Evolutionary conservation across 345 rosid species (phyloP).

Genomic region (Pistacia atlantica): DNA sequence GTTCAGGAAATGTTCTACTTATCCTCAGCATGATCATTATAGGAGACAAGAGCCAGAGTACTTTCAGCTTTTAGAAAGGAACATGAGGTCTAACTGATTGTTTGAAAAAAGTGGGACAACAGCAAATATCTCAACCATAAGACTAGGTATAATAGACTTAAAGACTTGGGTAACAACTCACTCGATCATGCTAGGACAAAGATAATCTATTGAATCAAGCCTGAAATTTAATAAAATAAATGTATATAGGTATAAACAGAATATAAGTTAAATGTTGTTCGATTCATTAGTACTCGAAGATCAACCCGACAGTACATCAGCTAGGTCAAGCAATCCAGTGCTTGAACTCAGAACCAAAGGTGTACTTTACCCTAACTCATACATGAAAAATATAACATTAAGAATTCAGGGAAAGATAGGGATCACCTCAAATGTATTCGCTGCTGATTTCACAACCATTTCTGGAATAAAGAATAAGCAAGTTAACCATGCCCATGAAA

Average conservation of each 20-base stretch:
- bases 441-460: slow-evolving; percentile 77
- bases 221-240: not conserved
- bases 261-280: not conserved
- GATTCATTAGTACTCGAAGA: not conserved
- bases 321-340: not conserved
- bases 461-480: slow-evolving; percentile 95
- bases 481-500: slow-evolving; percentile 99
- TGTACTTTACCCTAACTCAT: not conserved
- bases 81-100: not conserved
- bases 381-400: not conserved
- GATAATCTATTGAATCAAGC: not conserved
- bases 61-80: not conserved
- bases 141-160: not conserved
- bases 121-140: not conserved
- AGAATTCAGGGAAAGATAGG: slow-evolving; percentile 7
- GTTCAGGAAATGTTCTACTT: not conserved
- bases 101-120: not conserved
- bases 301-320: not conserved
- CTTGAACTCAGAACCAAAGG: not conserved
- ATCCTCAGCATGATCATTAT: not conserved
- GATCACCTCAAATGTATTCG: slow-evolving; percentile 62
- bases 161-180: not conserved
- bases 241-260: not conserved
- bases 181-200: not conserved
- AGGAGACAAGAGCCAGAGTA: not conserved